phyloP scores from a whole-genome alignment of 441 rosid species.

The Aleurites moluccanus region DNA sequence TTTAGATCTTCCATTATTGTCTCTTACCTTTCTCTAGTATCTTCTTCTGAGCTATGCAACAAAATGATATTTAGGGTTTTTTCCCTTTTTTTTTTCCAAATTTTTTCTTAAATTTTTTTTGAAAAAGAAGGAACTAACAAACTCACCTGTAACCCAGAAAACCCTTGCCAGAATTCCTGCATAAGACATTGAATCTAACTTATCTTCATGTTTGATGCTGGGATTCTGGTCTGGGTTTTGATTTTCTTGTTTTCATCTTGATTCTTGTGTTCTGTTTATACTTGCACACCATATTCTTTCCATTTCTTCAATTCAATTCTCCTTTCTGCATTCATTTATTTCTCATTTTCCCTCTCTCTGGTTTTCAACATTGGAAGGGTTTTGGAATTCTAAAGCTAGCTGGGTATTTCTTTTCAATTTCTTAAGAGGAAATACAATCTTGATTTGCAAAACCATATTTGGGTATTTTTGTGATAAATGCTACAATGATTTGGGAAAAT shows the following conservation, averaged over 20 bases:
- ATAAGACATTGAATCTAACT: neutral
- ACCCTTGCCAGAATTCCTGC: slow-evolving; percentile 25
- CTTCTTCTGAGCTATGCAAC: neutral
- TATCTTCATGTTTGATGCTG: slow-evolving; percentile 21
- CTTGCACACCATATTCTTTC: neutral
- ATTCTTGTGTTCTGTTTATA: neutral
- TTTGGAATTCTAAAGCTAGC: neutral
- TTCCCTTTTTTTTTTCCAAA: neutral
- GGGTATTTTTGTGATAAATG: neutral
- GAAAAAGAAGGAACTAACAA: neutral
- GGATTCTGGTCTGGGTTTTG: slow-evolving; percentile 32
- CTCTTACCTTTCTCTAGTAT: neutral
- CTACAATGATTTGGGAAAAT: slow-evolving; percentile 19
- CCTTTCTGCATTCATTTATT: neutral
- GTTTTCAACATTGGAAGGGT: neutral
- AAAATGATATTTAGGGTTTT: neutral
- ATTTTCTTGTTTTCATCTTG: neutral
- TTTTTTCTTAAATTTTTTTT: no score
- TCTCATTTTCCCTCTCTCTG: neutral
- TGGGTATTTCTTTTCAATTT: neutral
- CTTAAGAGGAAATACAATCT: neutral
- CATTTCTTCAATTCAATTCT: neutral
- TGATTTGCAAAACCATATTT: neutral
- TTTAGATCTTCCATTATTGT: slow-evolving; percentile 13
- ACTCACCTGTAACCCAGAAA: neutral